Conservation (phyloP, 495 filamentous ascomycete species). For the Hypoxylon intermedium region DNA sequence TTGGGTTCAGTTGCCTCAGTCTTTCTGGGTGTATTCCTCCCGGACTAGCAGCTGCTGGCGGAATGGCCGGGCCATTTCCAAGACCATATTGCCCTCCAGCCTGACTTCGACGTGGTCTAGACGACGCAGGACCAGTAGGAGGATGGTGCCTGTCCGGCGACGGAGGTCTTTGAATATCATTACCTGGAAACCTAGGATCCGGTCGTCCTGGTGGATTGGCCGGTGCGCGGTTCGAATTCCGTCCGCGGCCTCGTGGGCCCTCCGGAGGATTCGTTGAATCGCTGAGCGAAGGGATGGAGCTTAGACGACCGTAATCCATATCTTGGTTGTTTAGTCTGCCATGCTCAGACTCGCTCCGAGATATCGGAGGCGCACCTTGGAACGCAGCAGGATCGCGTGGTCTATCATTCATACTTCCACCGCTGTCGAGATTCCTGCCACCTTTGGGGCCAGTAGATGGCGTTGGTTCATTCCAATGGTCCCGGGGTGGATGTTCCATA, state of each 20-base stretch:
- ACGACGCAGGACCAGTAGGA: slow-evolving; percentile 58
- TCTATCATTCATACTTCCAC: slow-evolving; percentile 43
- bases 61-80: slow-evolving; percentile 38
- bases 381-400: slow-evolving; percentile 47
- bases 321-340: slow-evolving; percentile 66
- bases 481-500: slow-evolving; percentile 47
- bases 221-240: slow-evolving; percentile 47
- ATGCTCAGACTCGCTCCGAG: slow-evolving; percentile 59
- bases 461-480: slow-evolving; percentile 45
- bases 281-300: slow-evolving; percentile 57
- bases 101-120: slow-evolving; percentile 49
- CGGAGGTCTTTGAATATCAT: slow-evolving; percentile 47
- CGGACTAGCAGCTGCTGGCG: slow-evolving; percentile 37
- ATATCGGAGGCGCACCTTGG: slow-evolving; percentile 38
- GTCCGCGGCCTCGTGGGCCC: slow-evolving; percentile 68
- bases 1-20: slow-evolving; percentile 46
- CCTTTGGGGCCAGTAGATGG: slow-evolving; percentile 31
- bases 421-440: slow-evolving; percentile 41
- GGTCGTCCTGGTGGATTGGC: slow-evolving; percentile 44
- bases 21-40: slow-evolving; percentile 55
- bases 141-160: slow-evolving; percentile 56
- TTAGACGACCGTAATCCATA: slow-evolving; percentile 67
- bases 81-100: slow-evolving; percentile 44
- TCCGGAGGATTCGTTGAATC: slow-evolving; percentile 68
- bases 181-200: slow-evolving; percentile 45